phyloP scores from a whole-genome alignment of 306 rosid genomes.

The Quercus dentata region DNA sequence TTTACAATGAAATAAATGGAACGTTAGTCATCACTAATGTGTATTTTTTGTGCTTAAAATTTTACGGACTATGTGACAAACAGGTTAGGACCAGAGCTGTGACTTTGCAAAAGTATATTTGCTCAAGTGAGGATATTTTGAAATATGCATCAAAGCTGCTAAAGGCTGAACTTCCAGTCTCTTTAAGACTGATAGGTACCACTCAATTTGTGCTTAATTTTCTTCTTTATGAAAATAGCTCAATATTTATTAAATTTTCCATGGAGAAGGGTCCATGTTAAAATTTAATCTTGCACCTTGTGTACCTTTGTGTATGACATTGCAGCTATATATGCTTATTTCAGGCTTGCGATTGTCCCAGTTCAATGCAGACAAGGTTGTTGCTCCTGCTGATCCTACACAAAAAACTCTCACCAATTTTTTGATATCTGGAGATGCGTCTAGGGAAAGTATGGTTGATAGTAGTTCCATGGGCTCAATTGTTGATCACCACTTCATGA shows the following conservation, averaged over 20 bases:
- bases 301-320: conserved; percentile 21
- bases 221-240: neutral
- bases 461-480: conserved; percentile 31
- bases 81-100: conserved; percentile 88
- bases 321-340: conserved; percentile 10
- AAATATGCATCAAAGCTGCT: conserved; percentile 80
- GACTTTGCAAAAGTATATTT: conserved; percentile 64
- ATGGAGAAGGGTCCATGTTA: neutral
- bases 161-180: conserved; percentile 90
- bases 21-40: neutral
- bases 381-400: conserved; percentile 52
- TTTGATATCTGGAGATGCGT: conserved; percentile 47
- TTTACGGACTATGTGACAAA: conserved; percentile 7
- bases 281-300: conserved; percentile 14
- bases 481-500: conserved; percentile 27
- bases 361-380: conserved; percentile 50
- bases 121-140: conserved; percentile 73
- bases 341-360: conserved; percentile 86
- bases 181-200: conserved; percentile 79
- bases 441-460: conserved; percentile 26
- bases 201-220: neutral
- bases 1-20: no score
- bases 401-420: conserved; percentile 72
- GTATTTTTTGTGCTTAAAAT: neutral
- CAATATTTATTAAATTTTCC: neutral